These are phyloP conservation scores for Copromyces sp. DNA, from an alignment of 495 filamentous ascomycete genomes.

Conservation along the genomic window DNA sequence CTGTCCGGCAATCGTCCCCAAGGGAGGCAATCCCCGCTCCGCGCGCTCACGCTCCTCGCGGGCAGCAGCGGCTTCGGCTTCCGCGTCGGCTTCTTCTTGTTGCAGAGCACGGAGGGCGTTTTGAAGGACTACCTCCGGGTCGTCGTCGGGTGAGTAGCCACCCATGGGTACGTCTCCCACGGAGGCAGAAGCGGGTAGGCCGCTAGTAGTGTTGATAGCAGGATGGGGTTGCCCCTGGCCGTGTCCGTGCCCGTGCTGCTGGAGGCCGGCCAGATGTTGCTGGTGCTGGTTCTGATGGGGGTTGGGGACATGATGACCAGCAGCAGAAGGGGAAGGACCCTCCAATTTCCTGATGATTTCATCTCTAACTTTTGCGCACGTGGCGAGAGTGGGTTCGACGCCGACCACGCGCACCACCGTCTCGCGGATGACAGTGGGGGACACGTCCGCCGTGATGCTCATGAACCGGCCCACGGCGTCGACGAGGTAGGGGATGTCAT, in stretches of 20 bases:
- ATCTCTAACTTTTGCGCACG: constrained; percentile 40
- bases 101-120: constrained; percentile 39
- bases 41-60: constrained; percentile 35
- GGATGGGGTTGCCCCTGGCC: neutral
- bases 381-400: constrained; percentile 34
- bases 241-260: neutral
- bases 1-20: constrained; percentile 20
- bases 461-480: constrained; percentile 40
- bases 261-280: neutral
- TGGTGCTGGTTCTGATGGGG: constrained; percentile 12
- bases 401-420: constrained; percentile 35
- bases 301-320: constrained; percentile 9
- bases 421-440: constrained; percentile 37
- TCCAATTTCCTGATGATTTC: constrained; percentile 37
- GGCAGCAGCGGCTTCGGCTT: constrained; percentile 33
- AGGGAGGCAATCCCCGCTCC: constrained; percentile 31
- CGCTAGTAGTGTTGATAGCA: neutral
- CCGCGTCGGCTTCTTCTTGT: constrained; percentile 40
- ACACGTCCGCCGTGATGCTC: constrained; percentile 35
- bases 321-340: constrained; percentile 11
- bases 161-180: constrained; percentile 12
- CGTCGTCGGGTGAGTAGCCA: constrained; percentile 26
- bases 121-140: constrained; percentile 40
- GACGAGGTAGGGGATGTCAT: constrained; percentile 39
- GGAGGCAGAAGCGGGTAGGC: neutral